Evolutionary conservation across 2,329 filamentous ascomycete genomes (phyloP).

Genomic region (Exserohilum turcica): DNA sequence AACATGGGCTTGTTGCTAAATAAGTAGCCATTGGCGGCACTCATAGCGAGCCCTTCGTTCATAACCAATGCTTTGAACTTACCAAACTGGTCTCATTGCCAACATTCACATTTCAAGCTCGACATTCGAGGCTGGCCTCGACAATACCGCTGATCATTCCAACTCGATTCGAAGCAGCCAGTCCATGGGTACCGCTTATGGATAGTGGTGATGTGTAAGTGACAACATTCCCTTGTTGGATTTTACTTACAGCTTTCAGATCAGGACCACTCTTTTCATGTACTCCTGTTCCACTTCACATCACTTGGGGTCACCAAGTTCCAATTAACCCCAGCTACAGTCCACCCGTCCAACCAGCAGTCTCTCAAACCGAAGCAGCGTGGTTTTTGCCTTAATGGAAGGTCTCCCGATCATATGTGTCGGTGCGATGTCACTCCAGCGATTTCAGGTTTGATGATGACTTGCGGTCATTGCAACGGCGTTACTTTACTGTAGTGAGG

Average conservation of each 20-base stretch:
- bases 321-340: constrained; percentile 17
- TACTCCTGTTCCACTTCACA: background rate
- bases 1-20: background rate
- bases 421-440: constrained; percentile 19
- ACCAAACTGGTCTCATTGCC: too few species aligned
- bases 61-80: background rate
- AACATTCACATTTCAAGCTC: background rate
- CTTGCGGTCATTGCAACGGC: constrained; percentile 4
- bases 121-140: background rate
- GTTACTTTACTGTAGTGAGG: constrained; percentile 11
- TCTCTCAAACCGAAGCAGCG: constrained; percentile 15
- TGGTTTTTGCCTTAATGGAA: constrained; percentile 19
- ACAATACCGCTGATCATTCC: background rate
- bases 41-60: background rate
- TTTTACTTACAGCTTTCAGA: constrained; percentile 1
- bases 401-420: constrained; percentile 10
- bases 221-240: background rate
- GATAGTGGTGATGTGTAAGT: constrained; percentile 4
- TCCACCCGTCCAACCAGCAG: constrained; percentile 7
- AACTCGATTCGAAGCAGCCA: background rate
- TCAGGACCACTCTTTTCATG: constrained; percentile 2
- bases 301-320: constrained; percentile 9
- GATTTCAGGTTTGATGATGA: constrained; percentile 7
- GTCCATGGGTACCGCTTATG: background rate
- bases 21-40: background rate